Evolutionary conservation across 257 asterid genomes (phyloP).

Genomic region (Ilex aquifolium): DNA sequence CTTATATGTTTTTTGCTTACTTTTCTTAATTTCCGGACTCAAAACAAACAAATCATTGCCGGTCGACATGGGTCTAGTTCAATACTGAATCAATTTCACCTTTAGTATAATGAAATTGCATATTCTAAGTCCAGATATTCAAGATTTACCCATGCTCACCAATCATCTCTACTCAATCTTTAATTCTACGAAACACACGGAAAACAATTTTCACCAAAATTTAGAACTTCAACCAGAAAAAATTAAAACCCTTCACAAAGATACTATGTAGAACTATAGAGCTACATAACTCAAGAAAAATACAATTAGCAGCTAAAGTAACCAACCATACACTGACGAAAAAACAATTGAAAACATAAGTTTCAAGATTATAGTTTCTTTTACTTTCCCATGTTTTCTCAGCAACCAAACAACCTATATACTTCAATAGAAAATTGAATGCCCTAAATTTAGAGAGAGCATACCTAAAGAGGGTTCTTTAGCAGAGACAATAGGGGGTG

Average conservation of each 20-base stretch:
- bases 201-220: background rate
- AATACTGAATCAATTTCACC: no score
- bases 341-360: no score
- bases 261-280: background rate
- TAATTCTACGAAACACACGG: background rate
- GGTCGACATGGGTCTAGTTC: no score
- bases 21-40: no score
- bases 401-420: background rate
- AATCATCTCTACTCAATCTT: background rate
- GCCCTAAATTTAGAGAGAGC: background rate
- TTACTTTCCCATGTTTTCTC: background rate
- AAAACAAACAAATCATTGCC: no score
- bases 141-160: no score
- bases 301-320: background rate
- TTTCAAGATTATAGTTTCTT: no score
- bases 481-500: conserved; percentile 18
- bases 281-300: no score
- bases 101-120: no score
- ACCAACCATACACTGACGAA: background rate
- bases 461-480: conserved; percentile 47
- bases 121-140: no score
- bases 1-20: no score
- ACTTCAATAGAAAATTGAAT: no score
- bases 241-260: background rate
- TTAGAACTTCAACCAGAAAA: background rate